Evolutionary conservation across 2,329 filamentous ascomycete species (phyloP).

Genomic region (Claviceps pazoutovae): DNA sequence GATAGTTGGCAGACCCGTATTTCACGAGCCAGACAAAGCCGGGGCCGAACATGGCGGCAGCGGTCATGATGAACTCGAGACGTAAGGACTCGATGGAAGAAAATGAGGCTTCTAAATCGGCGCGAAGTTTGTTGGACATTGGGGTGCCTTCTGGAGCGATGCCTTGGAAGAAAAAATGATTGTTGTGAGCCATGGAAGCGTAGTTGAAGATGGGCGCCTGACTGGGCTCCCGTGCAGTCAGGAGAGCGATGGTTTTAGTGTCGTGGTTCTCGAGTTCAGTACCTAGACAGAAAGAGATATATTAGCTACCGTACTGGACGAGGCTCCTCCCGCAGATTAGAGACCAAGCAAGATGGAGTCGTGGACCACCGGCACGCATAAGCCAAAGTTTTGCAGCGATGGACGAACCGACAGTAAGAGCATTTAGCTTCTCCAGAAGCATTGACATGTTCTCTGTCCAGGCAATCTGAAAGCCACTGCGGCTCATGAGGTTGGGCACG

Average conservation of each 20-base stretch:
- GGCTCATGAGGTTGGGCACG: conserved; percentile 58
- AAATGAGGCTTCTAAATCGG: conserved; percentile 56
- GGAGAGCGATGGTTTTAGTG: conserved; percentile 55
- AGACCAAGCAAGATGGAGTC: not conserved
- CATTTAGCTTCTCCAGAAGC: conserved; percentile 64
- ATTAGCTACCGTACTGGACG: not conserved
- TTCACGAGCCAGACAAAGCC: conserved; percentile 94
- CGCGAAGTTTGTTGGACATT: conserved; percentile 43
- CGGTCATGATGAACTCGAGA: conserved; percentile 65
- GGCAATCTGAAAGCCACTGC: conserved; percentile 56
- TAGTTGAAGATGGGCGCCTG: conserved; percentile 82
- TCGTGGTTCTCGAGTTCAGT: conserved; percentile 48
- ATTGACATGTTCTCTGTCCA: conserved; percentile 73
- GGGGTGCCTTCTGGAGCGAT: conserved; percentile 27
- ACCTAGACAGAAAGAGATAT: conserved; percentile 28
- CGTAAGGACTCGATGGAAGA: conserved; percentile 71
- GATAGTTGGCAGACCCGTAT: conserved; percentile 33
- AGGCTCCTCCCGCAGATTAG: too few relatives aligned
- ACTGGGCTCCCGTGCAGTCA: conserved; percentile 64
- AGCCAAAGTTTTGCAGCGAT: not conserved
- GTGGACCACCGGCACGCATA: not conserved
- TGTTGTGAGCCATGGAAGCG: conserved; percentile 94
- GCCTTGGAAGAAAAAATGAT: conserved; percentile 62
- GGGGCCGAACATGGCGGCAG: conserved; percentile 85
- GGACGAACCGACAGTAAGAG: conserved; percentile 52